These are phyloP conservation scores for Medicago truncatula DNA, from an alignment of 306 rosid genomes.

Conservation along the genomic window MtrunA17r5.0-ANR NC_053044.1:45062501-45063000, in stretches of 20 bases:
- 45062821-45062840: neutral
- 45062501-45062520: conserved; percentile 60
- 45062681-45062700: neutral
- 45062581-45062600: conserved; percentile 88
- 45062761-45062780: conserved; percentile 81
- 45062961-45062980: conserved; percentile 30
- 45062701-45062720: neutral
- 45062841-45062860: too few relatives aligned
- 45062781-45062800: conserved; percentile 86
- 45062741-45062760: conserved; percentile 75
- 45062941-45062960: conserved; percentile 76
- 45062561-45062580: conserved; percentile 84
- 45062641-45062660: conserved; percentile 6
- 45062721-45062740: conserved; percentile 81
- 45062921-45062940: conserved; percentile 80
- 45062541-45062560: conserved; percentile 79
- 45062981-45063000: too few relatives aligned
- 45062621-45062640: conserved; percentile 65
- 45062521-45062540: conserved; percentile 90
- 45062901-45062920: conserved; percentile 83
- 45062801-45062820: conserved; percentile 70
- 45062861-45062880: neutral
- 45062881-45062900: conserved; percentile 67
- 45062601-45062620: conserved; percentile 86
- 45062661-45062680: conserved; percentile 20